A percentile compares a stretch with the other conserved stretches of the same genome.
Evolutionary conservation across 2,329 filamentous ascomycete genomes (phyloP).

Genomic region (Sporothrix curviconia): DNA sequence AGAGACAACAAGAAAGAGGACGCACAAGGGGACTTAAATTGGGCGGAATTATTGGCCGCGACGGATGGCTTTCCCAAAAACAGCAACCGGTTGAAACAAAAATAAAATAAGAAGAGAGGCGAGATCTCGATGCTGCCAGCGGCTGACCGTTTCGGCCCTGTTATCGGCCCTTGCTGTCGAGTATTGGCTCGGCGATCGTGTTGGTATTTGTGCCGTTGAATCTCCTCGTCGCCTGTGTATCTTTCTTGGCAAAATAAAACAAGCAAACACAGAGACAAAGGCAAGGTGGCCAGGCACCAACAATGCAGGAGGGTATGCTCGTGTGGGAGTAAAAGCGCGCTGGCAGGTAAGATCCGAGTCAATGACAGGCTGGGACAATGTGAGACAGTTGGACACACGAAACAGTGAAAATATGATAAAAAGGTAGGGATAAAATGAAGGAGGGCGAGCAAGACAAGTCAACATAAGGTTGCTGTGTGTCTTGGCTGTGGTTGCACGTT

Average conservation of each 20-base stretch:
- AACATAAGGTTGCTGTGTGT: slow-evolving; percentile 8
- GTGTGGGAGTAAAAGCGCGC: neutral
- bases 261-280: too few species aligned
- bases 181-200: too few species aligned
- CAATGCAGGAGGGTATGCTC: neutral
- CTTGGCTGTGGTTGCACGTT: slow-evolving; percentile 7
- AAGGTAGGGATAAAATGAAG: neutral
- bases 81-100: neutral
- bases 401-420: neutral
- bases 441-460: neutral
- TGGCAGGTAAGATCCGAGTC: neutral
- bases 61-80: neutral
- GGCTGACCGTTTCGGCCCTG: neutral
- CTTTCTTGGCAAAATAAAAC: too few species aligned
- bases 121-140: neutral
- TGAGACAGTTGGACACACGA: neutral
- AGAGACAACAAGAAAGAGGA: neutral
- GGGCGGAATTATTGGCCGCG: neutral
- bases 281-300: too few species aligned
- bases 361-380: neutral
- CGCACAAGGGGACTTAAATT: neutral
- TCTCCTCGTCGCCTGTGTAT: too few species aligned
- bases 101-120: neutral
- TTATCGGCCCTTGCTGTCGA: neutral
- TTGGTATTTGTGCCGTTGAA: too few species aligned